phyloP scores from a whole-genome alignment of 2,329 filamentous ascomycete species.

The Xylariaceae sp. region DNA sequence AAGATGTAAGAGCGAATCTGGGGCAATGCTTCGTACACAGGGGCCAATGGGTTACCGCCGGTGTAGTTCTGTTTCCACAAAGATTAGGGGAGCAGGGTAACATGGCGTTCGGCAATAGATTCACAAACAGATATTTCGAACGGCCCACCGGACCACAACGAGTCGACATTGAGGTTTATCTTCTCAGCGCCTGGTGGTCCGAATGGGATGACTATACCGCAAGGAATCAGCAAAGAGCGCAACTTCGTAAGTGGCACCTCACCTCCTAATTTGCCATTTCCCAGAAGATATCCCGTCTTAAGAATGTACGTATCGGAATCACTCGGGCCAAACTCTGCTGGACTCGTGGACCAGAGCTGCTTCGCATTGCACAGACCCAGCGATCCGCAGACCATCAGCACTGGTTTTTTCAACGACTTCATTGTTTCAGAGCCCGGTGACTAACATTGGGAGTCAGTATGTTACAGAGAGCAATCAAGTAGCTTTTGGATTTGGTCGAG shows the following conservation, averaged over 20 bases:
- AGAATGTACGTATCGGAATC: constrained; percentile 25
- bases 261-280: constrained; percentile 48
- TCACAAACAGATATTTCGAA: constrained; percentile 40
- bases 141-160: constrained; percentile 49
- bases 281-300: constrained; percentile 43
- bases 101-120: neutral
- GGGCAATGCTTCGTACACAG: constrained; percentile 35
- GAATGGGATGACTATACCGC: constrained; percentile 37
- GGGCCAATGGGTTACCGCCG: constrained; percentile 43
- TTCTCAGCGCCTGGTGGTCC: constrained; percentile 42
- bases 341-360: constrained; percentile 18
- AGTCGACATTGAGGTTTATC: constrained; percentile 47
- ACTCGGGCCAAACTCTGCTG: constrained; percentile 17
- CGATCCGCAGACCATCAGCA: neutral
- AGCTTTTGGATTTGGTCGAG: neutral
- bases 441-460: neutral
- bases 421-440: neutral
- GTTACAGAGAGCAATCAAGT: neutral
- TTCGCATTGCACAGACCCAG: constrained; percentile 9
- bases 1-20: constrained; percentile 48
- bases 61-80: constrained; percentile 31
- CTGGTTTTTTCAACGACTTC: constrained; percentile 1
- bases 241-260: neutral
- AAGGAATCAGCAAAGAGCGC: constrained; percentile 2
- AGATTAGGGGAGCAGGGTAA: neutral